Base-by-base conservation (phyloP, 1,139 yeast genomes). In the Yamadazyma sp. region DNA sequence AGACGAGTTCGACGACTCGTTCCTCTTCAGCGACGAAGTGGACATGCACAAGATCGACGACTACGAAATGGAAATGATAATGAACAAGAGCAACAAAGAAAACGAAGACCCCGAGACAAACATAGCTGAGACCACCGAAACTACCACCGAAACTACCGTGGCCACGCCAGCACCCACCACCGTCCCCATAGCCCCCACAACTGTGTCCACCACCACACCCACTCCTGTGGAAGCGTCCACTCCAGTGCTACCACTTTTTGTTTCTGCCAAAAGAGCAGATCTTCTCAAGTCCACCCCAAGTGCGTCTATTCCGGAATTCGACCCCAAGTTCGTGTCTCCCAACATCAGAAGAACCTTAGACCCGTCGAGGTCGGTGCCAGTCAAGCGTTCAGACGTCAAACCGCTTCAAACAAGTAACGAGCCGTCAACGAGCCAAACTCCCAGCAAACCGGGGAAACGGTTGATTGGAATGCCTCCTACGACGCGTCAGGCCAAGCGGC, bases 1-100 rank as follows among this genome's bases (percentile, higher is more conserved):
- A 12, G 49, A 46, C 35, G 70, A 74, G 40, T 66, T 79, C 43
- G 88, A 82, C 39, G 89, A 81, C 47, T 81, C 87, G 2, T 74
- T 82, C 45, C 63, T 75, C 40, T 81, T 82, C 50, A 80, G 87
- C 51, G 90, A 83, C 52, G 89, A 82, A 41, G 44, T 67, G 32
- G 61, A 59, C 16, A 41, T 45, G 38, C 53, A 65, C 42, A 54
- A 59, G 38, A 52, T 54, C 43, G 69, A 47, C 42, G 67, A 50
- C 29, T 59, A 58, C 34, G 61, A 62, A 35, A 48, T 59, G 53
- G 57, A 59, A 31, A 49, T 61, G 50, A 47, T 57, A 10, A 45
- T 50, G 42, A 51, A 50, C 39, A 50, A 48, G 29, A 43, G 42
- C 34, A 44, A 50, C 29, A 35, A 42, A 28, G 45, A 40, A 22